Base-by-base conservation (phyloP, 2,329 filamentous ascomycete genomes). In the Ceratocystis harringtonii region DNA sequence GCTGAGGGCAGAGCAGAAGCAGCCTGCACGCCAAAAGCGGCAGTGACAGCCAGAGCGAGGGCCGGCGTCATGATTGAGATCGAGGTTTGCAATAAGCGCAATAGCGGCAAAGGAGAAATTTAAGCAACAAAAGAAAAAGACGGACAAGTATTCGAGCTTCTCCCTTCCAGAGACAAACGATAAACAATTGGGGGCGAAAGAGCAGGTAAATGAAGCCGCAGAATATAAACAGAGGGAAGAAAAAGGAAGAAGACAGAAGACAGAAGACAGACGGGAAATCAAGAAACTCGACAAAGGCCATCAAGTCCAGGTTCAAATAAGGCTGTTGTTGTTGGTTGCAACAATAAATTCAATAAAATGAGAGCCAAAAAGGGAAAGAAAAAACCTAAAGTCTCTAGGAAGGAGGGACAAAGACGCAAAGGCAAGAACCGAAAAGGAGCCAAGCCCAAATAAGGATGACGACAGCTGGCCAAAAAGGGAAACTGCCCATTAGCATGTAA, bases 11-110 rank as follows among this genome's bases (percentile, higher is more conserved):
- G 57, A 7, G 58, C 57, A 19, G 32, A 62, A 7, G 58, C 62
- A 8, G 43, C 65, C 6, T 63, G 61, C 19, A 60, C 61, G 48
- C 65, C 50, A 12, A 66, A 44, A 44, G 60, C 50, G 52, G 65
- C 61, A 30, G 65, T 48, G 30, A 61, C 61, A 19, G 61, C 61
- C 30, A 66, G 52, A 41, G 41, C 61, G 25, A 62, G 61, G 22
- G 61, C 50, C n/a, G 45, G 65, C 43, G 60, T 63, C 65, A 66
- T 66, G 60, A 10, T 28, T 50, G 19, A 28, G 25, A 19, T 17
- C 12, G 45, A 12, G n/a, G 17, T 1, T 7, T 15, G 6, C 17
- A 22, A 10, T 2, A 5, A 30, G 2, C 2, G 30, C 43, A 2
- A 19, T 57, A 22, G 57, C 41, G n/a, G 41, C 19, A 19, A 48